Conservation (phyloP, 176 grass and related monocot species). For the Secale cereale region DNA sequence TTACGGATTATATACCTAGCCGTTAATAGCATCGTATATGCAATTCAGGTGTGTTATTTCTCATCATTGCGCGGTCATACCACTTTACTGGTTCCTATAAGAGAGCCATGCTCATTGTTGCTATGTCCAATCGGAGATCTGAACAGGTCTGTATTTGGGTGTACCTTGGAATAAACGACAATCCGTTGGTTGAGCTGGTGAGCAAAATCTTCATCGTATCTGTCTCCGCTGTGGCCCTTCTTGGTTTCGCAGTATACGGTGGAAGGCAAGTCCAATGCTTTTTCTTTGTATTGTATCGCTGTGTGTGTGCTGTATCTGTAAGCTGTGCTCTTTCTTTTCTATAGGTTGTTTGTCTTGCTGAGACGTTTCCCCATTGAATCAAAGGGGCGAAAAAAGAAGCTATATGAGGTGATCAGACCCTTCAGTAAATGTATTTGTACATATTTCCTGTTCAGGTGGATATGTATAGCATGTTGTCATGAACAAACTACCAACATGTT, state of each 20-base stretch:
- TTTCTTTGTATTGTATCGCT: slow-evolving; percentile 15
- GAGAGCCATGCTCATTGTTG: background rate
- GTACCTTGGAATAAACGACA: slow-evolving; percentile 81
- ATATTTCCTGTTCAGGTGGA: background rate
- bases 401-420: slow-evolving; percentile 69
- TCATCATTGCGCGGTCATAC: background rate
- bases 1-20: slow-evolving; percentile 66
- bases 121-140: slow-evolving; percentile 16
- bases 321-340: background rate
- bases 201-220: slow-evolving; percentile 73
- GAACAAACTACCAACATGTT: background rate
- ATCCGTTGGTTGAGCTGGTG: slow-evolving; percentile 46
- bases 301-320: background rate
- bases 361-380: slow-evolving; percentile 96
- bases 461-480: background rate
- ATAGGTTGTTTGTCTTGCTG: slow-evolving; percentile 86
- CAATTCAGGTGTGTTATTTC: slow-evolving; percentile 63
- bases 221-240: slow-evolving; percentile 83
- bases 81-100: background rate
- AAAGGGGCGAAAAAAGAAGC: slow-evolving; percentile 87
- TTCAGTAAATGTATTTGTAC: background rate
- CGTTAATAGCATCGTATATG: slow-evolving; percentile 68
- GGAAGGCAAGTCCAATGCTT: slow-evolving; percentile 58
- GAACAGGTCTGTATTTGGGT: slow-evolving; percentile 88
- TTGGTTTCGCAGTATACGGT: slow-evolving; percentile 88